These are phyloP conservation scores for Hapsidospora chrysogenum DNA, from an alignment of 495 filamentous ascomycete genomes.

Conservation along the genomic window DNA sequence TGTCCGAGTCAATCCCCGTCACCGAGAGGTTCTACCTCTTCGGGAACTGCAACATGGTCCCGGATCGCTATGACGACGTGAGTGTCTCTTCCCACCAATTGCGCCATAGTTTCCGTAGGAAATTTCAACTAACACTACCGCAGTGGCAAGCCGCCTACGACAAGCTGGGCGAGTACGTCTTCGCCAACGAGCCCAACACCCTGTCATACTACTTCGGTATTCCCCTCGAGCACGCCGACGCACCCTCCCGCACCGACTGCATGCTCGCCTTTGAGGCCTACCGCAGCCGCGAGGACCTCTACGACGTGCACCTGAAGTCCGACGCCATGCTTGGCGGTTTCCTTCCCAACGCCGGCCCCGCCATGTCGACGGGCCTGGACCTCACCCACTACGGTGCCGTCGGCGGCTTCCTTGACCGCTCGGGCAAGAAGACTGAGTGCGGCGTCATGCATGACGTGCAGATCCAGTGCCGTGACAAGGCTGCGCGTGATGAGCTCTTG, in stretches of 20 bases:
- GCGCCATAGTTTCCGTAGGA: too few relatives aligned
- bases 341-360: not conserved
- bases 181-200: not conserved
- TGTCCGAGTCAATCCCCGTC: too few relatives aligned
- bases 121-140: not conserved
- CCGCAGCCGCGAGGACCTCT: slow-evolving; percentile 1
- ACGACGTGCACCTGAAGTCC: slow-evolving; percentile 1
- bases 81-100: too few relatives aligned
- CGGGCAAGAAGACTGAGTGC: not conserved
- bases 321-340: not conserved
- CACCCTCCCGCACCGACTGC: not conserved
- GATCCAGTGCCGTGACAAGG: not conserved
- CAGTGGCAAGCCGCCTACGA: slow-evolving; percentile 2
- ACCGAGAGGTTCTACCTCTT: slow-evolving; percentile 1
- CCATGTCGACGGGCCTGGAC: slow-evolving; percentile 2
- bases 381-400: slow-evolving; percentile 1
- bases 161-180: slow-evolving; percentile 3
- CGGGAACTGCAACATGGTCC: not conserved
- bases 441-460: slow-evolving; percentile 1
- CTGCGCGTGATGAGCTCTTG: not conserved
- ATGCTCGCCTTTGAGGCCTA: slow-evolving; percentile 3
- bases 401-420: slow-evolving; percentile 1
- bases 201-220: slow-evolving; percentile 2
- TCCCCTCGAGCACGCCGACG: not conserved
- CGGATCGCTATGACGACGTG: slow-evolving; percentile 1